Evolutionary conservation across 495 filamentous ascomycete genomes (phyloP).

Genomic region (Paragyromitra xinjiangensis): DNA sequence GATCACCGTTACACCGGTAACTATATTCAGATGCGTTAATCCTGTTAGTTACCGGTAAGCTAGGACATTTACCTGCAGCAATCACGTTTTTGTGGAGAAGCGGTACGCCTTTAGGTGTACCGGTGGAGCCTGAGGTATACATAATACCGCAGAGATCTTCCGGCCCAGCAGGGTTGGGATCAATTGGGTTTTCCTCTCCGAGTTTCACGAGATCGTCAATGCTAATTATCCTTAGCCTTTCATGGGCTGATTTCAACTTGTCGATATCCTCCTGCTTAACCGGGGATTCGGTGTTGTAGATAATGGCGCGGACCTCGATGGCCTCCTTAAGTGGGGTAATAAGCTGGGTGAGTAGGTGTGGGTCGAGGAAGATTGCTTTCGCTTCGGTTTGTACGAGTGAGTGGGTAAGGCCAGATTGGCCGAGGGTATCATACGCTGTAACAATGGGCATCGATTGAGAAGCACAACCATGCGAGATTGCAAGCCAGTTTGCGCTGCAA

Average conservation of each 20-base stretch:
- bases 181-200: slow-evolving; percentile 82
- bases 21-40: slow-evolving; percentile 59
- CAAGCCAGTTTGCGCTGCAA: slow-evolving; percentile 75
- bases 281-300: slow-evolving; percentile 86
- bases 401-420: slow-evolving; percentile 90
- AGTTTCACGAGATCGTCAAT: slow-evolving; percentile 84
- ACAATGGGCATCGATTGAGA: slow-evolving; percentile 97
- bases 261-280: slow-evolving; percentile 82
- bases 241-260: slow-evolving; percentile 74
- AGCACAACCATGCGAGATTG: slow-evolving; percentile 74
- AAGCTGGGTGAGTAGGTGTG: slow-evolving; percentile 80
- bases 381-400: slow-evolving; percentile 88
- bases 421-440: slow-evolving; percentile 96
- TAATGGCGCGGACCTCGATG: slow-evolving; percentile 78
- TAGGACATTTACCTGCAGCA: slow-evolving; percentile 74
- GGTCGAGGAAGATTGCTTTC: slow-evolving; percentile 89
- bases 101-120: slow-evolving; percentile 93
- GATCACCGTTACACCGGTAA: slow-evolving; percentile 86
- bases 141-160: slow-evolving; percentile 98
- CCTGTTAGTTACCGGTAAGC: not conserved
- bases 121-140: slow-evolving; percentile 99
- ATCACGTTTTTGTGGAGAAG: slow-evolving; percentile 89
- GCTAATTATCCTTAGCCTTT: slow-evolving; percentile 76
- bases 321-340: slow-evolving; percentile 82
- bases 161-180: slow-evolving; percentile 78